A percentile compares a stretch with the other conserved stretches of the same genome.
These are phyloP conservation scores for Diaporthe sp. DNA, from an alignment of 2,329 filamentous ascomycete genomes.

Conservation along the genomic window DNA sequence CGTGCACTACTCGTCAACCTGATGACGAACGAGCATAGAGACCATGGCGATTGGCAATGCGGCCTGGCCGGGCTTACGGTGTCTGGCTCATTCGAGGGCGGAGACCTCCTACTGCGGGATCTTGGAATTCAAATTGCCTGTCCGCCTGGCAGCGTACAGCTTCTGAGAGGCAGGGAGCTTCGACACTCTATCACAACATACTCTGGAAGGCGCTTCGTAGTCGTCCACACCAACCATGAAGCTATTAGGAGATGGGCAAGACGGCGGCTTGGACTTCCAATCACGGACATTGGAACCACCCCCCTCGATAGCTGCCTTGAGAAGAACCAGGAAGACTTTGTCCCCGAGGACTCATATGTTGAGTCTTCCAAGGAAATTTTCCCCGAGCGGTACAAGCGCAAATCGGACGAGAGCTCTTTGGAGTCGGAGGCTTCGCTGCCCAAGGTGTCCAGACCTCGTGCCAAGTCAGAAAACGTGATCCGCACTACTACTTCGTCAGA, in stretches of 20 bases:
- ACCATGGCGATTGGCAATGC: constrained; percentile 14
- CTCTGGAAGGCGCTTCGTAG: constrained; percentile 25
- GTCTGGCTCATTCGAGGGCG: not conserved
- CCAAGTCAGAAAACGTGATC: not conserved
- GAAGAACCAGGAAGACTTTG: not conserved
- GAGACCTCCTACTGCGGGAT: not conserved
- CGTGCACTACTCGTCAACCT: constrained; percentile 23
- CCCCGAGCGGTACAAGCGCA: not conserved
- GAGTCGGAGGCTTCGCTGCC: not conserved
- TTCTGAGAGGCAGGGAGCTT: constrained; percentile 27
- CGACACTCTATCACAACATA: constrained; percentile 29
- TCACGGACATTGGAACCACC: not conserved
- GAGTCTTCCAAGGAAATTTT: not conserved
- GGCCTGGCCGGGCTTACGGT: constrained; percentile 11
- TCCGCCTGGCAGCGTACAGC: constrained; percentile 19
- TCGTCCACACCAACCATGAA: constrained; percentile 26
- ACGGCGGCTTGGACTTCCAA: not conserved
- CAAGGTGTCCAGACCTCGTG: not conserved
- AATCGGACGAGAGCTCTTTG: not conserved
- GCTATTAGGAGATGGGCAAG: constrained; percentile 25
- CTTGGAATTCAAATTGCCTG: not conserved
- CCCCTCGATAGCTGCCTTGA: not conserved
- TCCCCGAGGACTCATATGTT: not conserved
- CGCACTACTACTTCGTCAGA: not conserved
- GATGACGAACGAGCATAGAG: constrained; percentile 29